These are phyloP conservation scores for Pyrus pyrifolia DNA, from an alignment of 306 rosid genomes.

Conservation along the genomic window DNA sequence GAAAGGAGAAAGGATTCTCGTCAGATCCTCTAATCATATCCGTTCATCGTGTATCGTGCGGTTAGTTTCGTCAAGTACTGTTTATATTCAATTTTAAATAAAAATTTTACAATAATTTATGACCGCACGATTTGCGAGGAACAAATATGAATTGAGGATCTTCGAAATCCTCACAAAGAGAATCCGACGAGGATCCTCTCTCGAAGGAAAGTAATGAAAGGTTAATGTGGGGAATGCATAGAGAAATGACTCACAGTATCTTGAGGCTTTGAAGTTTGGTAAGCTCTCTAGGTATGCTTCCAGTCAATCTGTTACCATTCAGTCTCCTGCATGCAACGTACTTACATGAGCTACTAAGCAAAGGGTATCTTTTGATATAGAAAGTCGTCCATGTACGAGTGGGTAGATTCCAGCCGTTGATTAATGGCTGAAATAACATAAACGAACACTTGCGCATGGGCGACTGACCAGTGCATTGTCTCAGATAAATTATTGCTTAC, in stretches of 20 bases:
- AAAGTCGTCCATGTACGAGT: not conserved
- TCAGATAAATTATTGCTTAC: conserved; percentile 29
- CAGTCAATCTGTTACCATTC: conserved; percentile 59
- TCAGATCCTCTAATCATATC: too few relatives aligned
- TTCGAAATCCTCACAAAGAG: accelerated
- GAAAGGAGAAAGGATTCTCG: too few relatives aligned
- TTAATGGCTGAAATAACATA: not conserved
- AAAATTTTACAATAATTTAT: too few relatives aligned
- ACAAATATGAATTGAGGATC: too few relatives aligned
- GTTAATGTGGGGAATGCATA: not conserved
- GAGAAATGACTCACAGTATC: conserved; percentile 41
- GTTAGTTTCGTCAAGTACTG: accelerated
- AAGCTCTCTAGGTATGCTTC: conserved; percentile 71
- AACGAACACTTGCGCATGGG: not conserved
- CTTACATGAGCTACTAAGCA: not conserved
- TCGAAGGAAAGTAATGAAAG: not conserved
- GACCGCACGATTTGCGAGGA: too few relatives aligned
- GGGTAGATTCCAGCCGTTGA: not conserved
- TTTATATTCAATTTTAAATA: too few relatives aligned
- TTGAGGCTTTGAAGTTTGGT: conserved; percentile 63
- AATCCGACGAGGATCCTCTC: too few relatives aligned
- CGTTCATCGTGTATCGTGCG: too few relatives aligned
- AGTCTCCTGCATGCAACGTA: conserved; percentile 46
- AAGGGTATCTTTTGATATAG: not conserved
- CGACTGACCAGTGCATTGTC: not conserved